These are phyloP conservation scores for Anthostomella pinea DNA, from an alignment of 2,329 filamentous ascomycete species.

Conservation along the genomic window DNA sequence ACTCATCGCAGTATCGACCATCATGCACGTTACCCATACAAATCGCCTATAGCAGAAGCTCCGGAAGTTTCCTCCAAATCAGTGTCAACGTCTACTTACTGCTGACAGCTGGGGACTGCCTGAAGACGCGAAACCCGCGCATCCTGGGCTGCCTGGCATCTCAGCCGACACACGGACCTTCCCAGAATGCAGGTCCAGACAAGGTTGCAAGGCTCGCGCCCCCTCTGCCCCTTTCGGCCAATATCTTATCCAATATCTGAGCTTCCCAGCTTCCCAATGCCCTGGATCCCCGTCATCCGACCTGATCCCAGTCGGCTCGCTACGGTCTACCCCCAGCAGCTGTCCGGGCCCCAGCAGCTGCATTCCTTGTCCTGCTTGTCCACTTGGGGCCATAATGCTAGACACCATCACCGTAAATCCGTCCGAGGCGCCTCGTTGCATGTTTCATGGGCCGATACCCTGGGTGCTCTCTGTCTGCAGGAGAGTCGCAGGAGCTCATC, in stretches of 20 bases:
- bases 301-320: slow-evolving; percentile 9
- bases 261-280: slow-evolving; percentile 21
- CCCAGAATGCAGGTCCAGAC: slow-evolving; percentile 22
- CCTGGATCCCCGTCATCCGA: slow-evolving; percentile 28
- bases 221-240: slow-evolving; percentile 12
- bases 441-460: slow-evolving; percentile 34
- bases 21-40: too few relatives aligned
- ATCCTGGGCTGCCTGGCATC: too few relatives aligned
- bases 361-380: slow-evolving; percentile 16
- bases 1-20: too few relatives aligned
- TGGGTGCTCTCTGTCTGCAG: slow-evolving; percentile 20
- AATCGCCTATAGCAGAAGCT: too few relatives aligned
- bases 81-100: too few relatives aligned
- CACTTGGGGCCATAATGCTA: slow-evolving; percentile 20
- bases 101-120: too few relatives aligned
- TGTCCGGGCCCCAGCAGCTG: slow-evolving; percentile 7
- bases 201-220: slow-evolving; percentile 11
- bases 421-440: slow-evolving; percentile 27
- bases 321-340: neutral
- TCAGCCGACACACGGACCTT: slow-evolving; percentile 24
- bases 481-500: slow-evolving; percentile 30
- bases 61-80: too few relatives aligned
- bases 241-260: slow-evolving; percentile 19
- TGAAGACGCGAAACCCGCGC: too few relatives aligned
- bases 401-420: slow-evolving; percentile 20